These are phyloP conservation scores for Dioszegia crocea DNA, from an alignment of 768 basidiomycete genomes.

Conservation along the genomic window DNA sequence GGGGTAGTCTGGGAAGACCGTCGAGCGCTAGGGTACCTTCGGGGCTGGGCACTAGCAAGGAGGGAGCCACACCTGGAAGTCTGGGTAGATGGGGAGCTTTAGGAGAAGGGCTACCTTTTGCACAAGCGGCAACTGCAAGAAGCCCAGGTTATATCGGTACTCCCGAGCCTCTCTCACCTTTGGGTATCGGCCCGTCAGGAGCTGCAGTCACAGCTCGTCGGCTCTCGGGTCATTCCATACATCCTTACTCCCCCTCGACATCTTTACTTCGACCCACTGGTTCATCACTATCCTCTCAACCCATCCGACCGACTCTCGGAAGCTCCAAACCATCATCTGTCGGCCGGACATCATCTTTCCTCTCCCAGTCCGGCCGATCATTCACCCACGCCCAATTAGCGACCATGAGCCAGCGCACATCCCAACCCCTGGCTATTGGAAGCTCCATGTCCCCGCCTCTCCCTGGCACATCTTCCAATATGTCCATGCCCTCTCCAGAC, in stretches of 20 bases:
- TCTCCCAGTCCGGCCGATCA: slow-evolving; percentile 48
- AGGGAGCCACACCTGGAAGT: slow-evolving; percentile 6
- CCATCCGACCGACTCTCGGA: slow-evolving; percentile 8
- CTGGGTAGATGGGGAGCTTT: slow-evolving; percentile 31
- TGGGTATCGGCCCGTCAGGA: slow-evolving; percentile 6
- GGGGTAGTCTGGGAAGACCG: slow-evolving; percentile 5
- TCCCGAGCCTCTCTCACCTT: slow-evolving; percentile 11
- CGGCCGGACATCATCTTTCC: slow-evolving; percentile 43
- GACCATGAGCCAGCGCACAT: slow-evolving; percentile 28
- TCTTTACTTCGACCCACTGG: slow-evolving; percentile 27
- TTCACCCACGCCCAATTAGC: slow-evolving; percentile 45
- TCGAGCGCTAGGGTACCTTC: not conserved
- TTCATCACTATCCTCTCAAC: slow-evolving; percentile 9
- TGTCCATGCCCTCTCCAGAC: slow-evolving; percentile 6
- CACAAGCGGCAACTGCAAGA: slow-evolving; percentile 6
- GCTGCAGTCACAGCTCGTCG: slow-evolving; percentile 33
- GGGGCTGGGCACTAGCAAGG: slow-evolving; percentile 9
- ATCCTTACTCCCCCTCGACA: slow-evolving; percentile 34
- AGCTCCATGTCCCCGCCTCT: slow-evolving; percentile 5
- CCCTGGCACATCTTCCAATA: slow-evolving; percentile 10
- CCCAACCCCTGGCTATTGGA: slow-evolving; percentile 13
- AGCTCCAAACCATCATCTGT: slow-evolving; percentile 29
- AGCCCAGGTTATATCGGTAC: slow-evolving; percentile 15
- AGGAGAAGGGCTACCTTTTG: slow-evolving; percentile 44
- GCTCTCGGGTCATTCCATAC: slow-evolving; percentile 40